Conservation (phyloP, 2,329 filamentous ascomycete genomes). For the Rhexocercosporidium sp. region DNA sequence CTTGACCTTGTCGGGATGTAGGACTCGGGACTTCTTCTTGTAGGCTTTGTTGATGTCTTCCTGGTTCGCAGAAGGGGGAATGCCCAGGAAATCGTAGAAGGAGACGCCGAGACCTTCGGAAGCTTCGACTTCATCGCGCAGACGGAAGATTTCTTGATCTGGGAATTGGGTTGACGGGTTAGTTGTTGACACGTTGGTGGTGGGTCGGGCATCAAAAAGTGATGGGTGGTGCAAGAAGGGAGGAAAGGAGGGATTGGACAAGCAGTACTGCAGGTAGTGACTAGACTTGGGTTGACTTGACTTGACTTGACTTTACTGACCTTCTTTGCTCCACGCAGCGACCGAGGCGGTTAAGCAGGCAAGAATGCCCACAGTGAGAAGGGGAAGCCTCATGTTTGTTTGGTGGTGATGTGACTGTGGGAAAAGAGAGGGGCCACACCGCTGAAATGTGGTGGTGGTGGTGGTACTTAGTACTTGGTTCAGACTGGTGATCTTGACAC, state of each 20-base stretch:
- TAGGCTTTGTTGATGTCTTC: constrained; percentile 95
- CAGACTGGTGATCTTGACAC: background rate
- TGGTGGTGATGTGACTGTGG: constrained; percentile 20
- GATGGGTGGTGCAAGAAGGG: background rate
- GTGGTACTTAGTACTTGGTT: background rate
- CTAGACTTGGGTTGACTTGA: too few species aligned
- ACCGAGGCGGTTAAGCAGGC: constrained; percentile 38
- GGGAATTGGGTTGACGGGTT: constrained; percentile 33
- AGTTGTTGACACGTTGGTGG: constrained; percentile 24
- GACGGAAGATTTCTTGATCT: constrained; percentile 98
- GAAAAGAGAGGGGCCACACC: constrained; percentile 18
- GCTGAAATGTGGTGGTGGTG: constrained; percentile 34
- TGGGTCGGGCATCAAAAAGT: background rate
- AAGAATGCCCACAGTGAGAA: constrained; percentile 39
- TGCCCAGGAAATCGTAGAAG: constrained; percentile 93
- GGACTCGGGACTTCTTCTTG: constrained; percentile 79
- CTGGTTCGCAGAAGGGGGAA: constrained; percentile 73
- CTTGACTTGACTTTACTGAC: constrained; percentile 35
- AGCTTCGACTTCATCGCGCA: constrained; percentile 82
- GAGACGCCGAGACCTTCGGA: constrained; percentile 79
- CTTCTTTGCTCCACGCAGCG: constrained; percentile 47
- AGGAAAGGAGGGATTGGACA: background rate
- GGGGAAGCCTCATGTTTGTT: constrained; percentile 41
- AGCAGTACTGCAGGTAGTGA: background rate
- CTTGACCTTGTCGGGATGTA: constrained; percentile 96